Evolutionary conservation across 805 yeast species (phyloP), one percentile per base, ranked within the genome.

Genomic region (Metschnikowia continentalis): DNA sequence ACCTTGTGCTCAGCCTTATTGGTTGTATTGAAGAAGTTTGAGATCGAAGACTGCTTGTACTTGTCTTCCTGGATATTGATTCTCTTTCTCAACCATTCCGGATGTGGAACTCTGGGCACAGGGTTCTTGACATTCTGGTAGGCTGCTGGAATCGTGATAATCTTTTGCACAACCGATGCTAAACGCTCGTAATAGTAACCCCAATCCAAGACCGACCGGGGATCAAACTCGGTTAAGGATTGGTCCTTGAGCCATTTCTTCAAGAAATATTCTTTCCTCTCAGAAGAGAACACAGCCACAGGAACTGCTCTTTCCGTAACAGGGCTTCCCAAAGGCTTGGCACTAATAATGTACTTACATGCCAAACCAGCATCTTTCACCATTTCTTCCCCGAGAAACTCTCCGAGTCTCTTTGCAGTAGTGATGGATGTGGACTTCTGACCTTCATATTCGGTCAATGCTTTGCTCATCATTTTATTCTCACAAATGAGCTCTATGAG

Each of bases 301-400:
- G 99, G 99, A 42, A 94, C 78, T 0, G 99, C 99, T 57, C 99
- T 78, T 62, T 92, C 98, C 0, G 99, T 90, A 32, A 91, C 91
- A 0, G 99, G 96, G 1, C 96, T 86, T 40, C 85, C 86, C 19
- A 77, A 61, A 1, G 99, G 99, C 56, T 80, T 82, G 44, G 82
- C 81, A 54, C 97, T 84, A 56, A 94, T 91, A 66, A 94, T 85
- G 70, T 90, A 94, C 67, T 90, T 90, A 70, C 97, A 92, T 5
- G 96, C 96, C 53, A 94, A 79, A 54, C 99, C 98, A 53, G 91
- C 90, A 68, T 90, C 98, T 61, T 90, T 91, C 2, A 90, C 95
- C 96, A 92, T 92, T 59, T 90, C 96, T 55, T 86, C 90, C 13
- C 99, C 99, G 58, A 94, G 76, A 64, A 94, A 92, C 59, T 94